Evolutionary conservation across 192 early-diverging fungal genomes (phyloP).

Genomic region (Entomortierella lignicola): DNA sequence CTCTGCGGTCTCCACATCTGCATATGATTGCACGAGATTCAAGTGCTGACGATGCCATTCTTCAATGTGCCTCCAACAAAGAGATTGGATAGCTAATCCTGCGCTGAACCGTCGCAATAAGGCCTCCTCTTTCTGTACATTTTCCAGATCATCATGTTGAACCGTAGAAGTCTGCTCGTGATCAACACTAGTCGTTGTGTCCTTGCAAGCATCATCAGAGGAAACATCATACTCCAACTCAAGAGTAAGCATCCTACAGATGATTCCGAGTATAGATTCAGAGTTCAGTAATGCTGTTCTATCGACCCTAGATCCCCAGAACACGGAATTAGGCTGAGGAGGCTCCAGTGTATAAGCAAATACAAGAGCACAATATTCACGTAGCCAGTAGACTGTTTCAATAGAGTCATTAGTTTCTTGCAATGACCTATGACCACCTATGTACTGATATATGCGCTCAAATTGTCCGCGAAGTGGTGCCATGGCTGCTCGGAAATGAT

Average conservation of each 20-base stretch:
- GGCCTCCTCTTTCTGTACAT: slow-evolving; percentile 20
- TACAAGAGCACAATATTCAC: slow-evolving; percentile 37
- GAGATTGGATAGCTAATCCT: slow-evolving; percentile 40
- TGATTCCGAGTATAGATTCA: slow-evolving; percentile 22
- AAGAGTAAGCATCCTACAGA: slow-evolving; percentile 38
- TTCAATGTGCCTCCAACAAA: slow-evolving; percentile 25
- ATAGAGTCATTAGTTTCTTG: slow-evolving; percentile 14
- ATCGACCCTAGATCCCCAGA: slow-evolving; percentile 4
- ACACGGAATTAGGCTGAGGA: not conserved
- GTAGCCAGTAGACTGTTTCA: slow-evolving; percentile 30
- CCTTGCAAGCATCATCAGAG: not conserved
- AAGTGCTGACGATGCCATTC: slow-evolving; percentile 26
- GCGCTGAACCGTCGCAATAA: slow-evolving; percentile 31
- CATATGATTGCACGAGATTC: slow-evolving; percentile 7
- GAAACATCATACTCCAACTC: slow-evolving; percentile 32
- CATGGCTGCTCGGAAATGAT: slow-evolving; percentile 18
- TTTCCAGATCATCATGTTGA: not conserved
- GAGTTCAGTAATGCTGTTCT: slow-evolving; percentile 12
- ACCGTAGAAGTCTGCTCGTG: not conserved
- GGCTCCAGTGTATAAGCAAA: slow-evolving; percentile 20
- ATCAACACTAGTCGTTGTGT: not conserved
- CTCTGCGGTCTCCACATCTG: slow-evolving; percentile 14
- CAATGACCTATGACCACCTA: slow-evolving; percentile 16
- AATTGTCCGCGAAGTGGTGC: slow-evolving; percentile 5
- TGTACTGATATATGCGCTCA: slow-evolving; percentile 37